Base-by-base conservation (phyloP, 2,329 filamentous ascomycete genomes). In the Microcyclospora tardicrescens region DNA sequence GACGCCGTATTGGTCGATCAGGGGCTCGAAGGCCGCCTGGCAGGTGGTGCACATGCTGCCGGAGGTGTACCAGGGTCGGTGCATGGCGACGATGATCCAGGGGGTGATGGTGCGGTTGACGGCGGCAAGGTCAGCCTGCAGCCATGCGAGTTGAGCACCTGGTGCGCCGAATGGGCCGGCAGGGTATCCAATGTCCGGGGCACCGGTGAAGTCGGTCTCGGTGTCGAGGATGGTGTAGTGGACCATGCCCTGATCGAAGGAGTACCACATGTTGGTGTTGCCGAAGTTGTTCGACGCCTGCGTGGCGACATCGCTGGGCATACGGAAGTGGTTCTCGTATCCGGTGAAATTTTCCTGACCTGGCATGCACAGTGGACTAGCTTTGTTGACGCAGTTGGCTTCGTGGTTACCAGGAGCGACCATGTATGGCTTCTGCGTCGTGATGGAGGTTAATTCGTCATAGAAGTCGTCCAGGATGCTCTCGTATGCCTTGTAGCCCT, bases 391-490 rank as follows among this genome's bases (percentile, higher is more conserved):
- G 43, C 67, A 69, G 2, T 64, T 53, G 2, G 64, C 64, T 48
- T 71, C 67, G 43, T 72, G 68, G 50, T 72, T 72, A 14, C 69
- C 68, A 1, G 67, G 63, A 3, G 66, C 46, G 16, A 67, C 64
- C 66, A 71, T 70, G 55, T 71, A 68, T 0, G 67, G 66, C 12
- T 68, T 57, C 48, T 60, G 63, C 34, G 43, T 50, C 6, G 64
- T 63, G 35, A 70, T 54, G 11, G 50, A 49, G 0, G 67, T 65
- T 1, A 75, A 61, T 47, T 76, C 68, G 39, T 63, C 59, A 57
- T 72, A 77, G 52, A 77, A 76, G 34, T 69, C 61, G 48, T 76
- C 70, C 1, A 73, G 55, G 46, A 75, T 75, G 16, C 69, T 65
- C 43, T 74, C 65, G 52, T 69, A 75, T 13, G 69, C 71, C 24